Base-by-base conservation (phyloP, 1,139 yeast genomes). In the Scheffersomyces stambukii region DNA sequence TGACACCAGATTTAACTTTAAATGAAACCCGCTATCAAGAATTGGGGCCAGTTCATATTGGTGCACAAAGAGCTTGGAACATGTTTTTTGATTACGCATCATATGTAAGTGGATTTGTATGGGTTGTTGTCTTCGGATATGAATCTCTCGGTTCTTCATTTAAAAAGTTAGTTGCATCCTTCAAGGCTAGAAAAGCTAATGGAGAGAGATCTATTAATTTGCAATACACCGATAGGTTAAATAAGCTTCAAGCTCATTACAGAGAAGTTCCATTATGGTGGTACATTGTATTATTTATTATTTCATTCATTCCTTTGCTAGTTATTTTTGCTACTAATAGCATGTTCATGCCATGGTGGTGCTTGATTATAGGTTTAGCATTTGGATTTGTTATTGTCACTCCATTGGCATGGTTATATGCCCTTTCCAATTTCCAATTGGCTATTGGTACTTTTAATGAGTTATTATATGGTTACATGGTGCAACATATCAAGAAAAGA, bases 361-460 rank as follows among this genome's bases (percentile, higher is more conserved):
- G 71, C 21, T 59, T 64, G 30, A 23, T 69, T 5, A 61, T 70
- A 11, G 76, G 70, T 0, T 43, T 71, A 15, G 36, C 41, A 2
- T 49, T 69, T 38, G 77, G 77, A 0, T 50, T 64, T 0, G 35
- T 69, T 3, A 68, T 70, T 18, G 75, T 70, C 17, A 60, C 67
- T 0, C 77, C 77, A 1, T 54, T 70, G 40, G 60, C 70, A 18
- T 71, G 75, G 67, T 45, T 71, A 5, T 71, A 68, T 38, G 77
- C 77, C 0, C 48, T 66, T 13, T 66, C 75, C 9, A 71, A 70
- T 41, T 71, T 70, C 45, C 76, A 70, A 38, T 49, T 71, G 22
- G 70, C 76, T 1, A 64, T 70, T 19, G 77, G 77, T 3, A 65
- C 75, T 0, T 68, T 70, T 41, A 70, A 71, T 40, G 77, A 70